Base-by-base conservation (phyloP, 1,284 basidiomycete genomes). In the Thelephora terrestris region DNA sequence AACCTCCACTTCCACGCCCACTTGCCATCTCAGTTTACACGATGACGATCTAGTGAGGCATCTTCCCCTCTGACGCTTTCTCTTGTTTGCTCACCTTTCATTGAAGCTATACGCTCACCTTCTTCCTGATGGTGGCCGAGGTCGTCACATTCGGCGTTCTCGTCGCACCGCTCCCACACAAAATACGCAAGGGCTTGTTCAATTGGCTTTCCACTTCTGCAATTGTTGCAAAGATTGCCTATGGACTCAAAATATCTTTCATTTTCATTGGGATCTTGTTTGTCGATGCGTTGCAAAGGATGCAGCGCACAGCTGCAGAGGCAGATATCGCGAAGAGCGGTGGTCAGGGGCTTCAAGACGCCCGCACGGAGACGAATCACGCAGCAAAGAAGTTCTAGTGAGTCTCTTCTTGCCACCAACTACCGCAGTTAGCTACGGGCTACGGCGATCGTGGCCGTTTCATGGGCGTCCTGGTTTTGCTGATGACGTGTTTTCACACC, bases 341-440 rank as follows among this genome's bases (percentile, higher is more conserved):
- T 25, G 73, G 71, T 3, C 61, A 67, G 42, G 75, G 74, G 49
- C 54, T 73, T 7, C 71, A 78, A 27, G 86, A 92, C 59, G 78
- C 81, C 4, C 76, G 85, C 47, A 79, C 81, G 2, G 92, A 96
- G 64, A 87, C 88, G 39, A 90, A 81, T 65, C 75, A 91, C 62
- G 79, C 91, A 6, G 92, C 92, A 14, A 78, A 89, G 52, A 89
- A 92, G 67, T 97, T 97, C 74, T 97, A 96, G 91, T 85, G 67
- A 14, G 51, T 7, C 37, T 17, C 45, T 18, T 38, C 5, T 38
- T 38, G 29, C 12, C 14, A 32, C 14, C 12, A 14, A 10, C 29
- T 32, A 7, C 45, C 12, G 37, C 18, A 40, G 20, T n/a, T 27
- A 12, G 12, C 7, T 3, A 3, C 3, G 6, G 3, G 29, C 14